Base-by-base conservation (phyloP, 352 stramenopile genomes). In the Phytophthora megakarya region DNA sequence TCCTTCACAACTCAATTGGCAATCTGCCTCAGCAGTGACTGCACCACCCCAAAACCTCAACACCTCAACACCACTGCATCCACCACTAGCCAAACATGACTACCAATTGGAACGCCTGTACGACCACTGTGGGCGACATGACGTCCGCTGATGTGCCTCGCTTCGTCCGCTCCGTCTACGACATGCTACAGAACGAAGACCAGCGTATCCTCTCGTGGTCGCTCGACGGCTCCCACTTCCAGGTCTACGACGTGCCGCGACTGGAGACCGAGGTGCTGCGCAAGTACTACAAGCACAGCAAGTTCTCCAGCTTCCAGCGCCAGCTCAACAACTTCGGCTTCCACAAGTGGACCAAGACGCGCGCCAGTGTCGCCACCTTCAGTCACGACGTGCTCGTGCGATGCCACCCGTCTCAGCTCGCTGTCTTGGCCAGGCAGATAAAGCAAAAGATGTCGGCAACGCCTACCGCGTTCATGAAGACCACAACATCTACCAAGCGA, bases 301-400 rank as follows among this genome's bases (percentile, higher is more conserved):
- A 90, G 60, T 97, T 96, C 72, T 88, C 91, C 30, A 96, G 86
- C 28, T 89, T 97, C 48, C 86, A 95, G 59, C 81, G 91, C 19
- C 89, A 97, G 70, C 74, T 97, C 42, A 97, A 95, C 73, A 96
- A 97, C 65, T 97, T 97, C 73, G 80, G 72, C 12, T 97, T 97
- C 68, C 76, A 73, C 66, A 93, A 93, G 64, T 90, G 81, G 81
- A 90, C 81, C 65, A 90, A 90, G 62, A 83, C 78, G 54, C 76
- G 76, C 56, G 67, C 78, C 50, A 70, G 67, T 42, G 74, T 88
- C 23, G 85, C 78, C 70, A 89, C 80, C 18, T 89, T 89, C 53
- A 86, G 73, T 13, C 83, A 89, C 69, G 74, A 82, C 12, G 73
- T 70, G 45, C 81, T 90, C 30, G 51, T 80, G 8, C 74, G 66